Evolutionary conservation across 192 early-diverging fungal genomes (phyloP).

Genomic region (Coemansia sp.): DNA sequence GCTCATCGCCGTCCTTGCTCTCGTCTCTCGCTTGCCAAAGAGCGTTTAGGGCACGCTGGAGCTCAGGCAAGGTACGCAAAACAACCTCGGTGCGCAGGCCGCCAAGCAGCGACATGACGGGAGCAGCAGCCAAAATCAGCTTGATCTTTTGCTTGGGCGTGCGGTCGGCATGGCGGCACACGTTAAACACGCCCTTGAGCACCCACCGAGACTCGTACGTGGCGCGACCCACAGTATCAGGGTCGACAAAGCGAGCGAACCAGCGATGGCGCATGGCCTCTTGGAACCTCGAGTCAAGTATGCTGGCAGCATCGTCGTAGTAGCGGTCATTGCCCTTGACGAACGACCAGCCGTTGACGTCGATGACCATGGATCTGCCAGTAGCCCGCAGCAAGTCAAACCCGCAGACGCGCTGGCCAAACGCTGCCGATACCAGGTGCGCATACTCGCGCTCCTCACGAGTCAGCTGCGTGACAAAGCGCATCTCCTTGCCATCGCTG

Average conservation of each 20-base stretch:
- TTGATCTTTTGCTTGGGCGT: conserved; percentile 99
- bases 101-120: conserved; percentile 73
- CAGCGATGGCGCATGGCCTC: conserved; percentile 64
- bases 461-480: conserved; percentile 86
- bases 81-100: conserved; percentile 77
- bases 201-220: conserved; percentile 83
- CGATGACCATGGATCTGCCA: conserved; percentile 87
- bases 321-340: conserved; percentile 96
- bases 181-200: conserved; percentile 90
- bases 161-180: conserved; percentile 93
- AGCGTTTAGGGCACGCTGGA: conserved; percentile 68
- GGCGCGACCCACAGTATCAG: conserved; percentile 49
- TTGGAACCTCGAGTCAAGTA: conserved; percentile 78
- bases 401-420: conserved; percentile 95
- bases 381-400: conserved; percentile 89
- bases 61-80: conserved; percentile 62
- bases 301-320: conserved; percentile 81
- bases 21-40: conserved; percentile 60
- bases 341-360: conserved; percentile 99
- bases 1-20: conserved; percentile 23
- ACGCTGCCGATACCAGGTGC: conserved; percentile 69
- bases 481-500: conserved; percentile 96
- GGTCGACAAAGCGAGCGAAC: conserved; percentile 61
- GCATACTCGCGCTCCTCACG: conserved; percentile 80
- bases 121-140: conserved; percentile 72